Percentiles rank a stretch among this genome's conserved stretches.
These are phyloP conservation scores for Aquilaria agallochum DNA, from an alignment of 441 rosid genomes.

Conservation along the genomic window DNA sequence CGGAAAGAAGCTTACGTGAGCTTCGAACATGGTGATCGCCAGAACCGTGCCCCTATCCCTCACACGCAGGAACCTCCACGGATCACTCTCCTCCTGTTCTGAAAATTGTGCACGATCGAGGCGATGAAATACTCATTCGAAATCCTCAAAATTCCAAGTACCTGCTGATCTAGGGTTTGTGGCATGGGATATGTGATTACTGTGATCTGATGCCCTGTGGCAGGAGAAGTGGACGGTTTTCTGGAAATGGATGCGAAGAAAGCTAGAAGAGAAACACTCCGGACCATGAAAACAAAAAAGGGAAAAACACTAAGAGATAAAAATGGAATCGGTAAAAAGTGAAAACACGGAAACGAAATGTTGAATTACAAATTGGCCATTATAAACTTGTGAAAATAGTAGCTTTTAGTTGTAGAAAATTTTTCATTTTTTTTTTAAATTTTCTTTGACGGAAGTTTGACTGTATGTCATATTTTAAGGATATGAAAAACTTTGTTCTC, in stretches of 20 bases:
- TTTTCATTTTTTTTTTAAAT: no score
- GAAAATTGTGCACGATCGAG: slow-evolving; percentile 20
- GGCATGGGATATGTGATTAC: slow-evolving; percentile 21
- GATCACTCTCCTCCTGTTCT: slow-evolving; percentile 3
- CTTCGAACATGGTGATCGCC: slow-evolving; percentile 65
- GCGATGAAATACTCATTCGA: slow-evolving; percentile 20
- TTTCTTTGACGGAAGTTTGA: no score
- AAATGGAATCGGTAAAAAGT: no score
- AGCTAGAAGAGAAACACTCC: not conserved
- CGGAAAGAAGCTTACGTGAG: slow-evolving; percentile 41
- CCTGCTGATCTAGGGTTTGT: not conserved
- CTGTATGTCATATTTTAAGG: no score
- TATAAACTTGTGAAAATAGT: no score
- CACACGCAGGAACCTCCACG: not conserved
- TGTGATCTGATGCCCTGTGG: slow-evolving; percentile 19
- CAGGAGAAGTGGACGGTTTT: slow-evolving; percentile 42
- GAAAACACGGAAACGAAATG: no score
- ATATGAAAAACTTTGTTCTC: no score
- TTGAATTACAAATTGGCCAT: no score
- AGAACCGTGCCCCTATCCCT: slow-evolving; percentile 7
- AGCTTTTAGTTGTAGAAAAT: no score
- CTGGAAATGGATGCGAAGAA: slow-evolving; percentile 12
- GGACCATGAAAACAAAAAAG: no score
- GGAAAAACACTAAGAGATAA: no score
- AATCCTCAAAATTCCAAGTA: not conserved